Conservation (phyloP, 2,329 filamentous ascomycete genomes). For the Beauveria rudraprayagi region DNA sequence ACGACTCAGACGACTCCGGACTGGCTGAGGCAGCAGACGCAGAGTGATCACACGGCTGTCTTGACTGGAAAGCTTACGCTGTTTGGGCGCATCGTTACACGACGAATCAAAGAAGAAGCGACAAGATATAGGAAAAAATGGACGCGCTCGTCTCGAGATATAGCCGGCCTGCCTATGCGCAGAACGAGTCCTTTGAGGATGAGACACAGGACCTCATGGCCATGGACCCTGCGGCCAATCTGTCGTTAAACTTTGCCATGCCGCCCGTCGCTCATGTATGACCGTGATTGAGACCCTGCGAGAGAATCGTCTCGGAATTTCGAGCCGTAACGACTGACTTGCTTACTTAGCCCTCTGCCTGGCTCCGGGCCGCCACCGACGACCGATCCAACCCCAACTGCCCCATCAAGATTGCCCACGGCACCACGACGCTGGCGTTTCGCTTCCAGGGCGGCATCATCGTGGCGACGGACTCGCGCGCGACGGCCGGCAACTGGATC, state of each 20-base stretch:
- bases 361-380: slow-evolving; percentile 94
- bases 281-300: background rate
- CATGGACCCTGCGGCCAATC: slow-evolving; percentile 61
- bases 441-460: slow-evolving; percentile 98
- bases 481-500: slow-evolving; percentile 98
- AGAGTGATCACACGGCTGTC: background rate
- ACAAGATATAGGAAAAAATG: slow-evolving; percentile 46
- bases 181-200: slow-evolving; percentile 62
- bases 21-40: background rate
- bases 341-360: slow-evolving; percentile 64
- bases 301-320: background rate
- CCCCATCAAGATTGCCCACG: slow-evolving; percentile 99
- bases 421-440: slow-evolving; percentile 95
- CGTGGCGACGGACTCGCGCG: slow-evolving; percentile 94
- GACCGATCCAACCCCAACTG: slow-evolving; percentile 94
- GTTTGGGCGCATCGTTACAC: background rate
- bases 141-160: slow-evolving; percentile 90
- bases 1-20: background rate
- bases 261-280: slow-evolving; percentile 84
- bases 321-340: background rate
- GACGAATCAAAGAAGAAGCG: background rate
- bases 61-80: background rate
- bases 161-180: slow-evolving; percentile 66
- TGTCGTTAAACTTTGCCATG: slow-evolving; percentile 90
- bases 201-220: slow-evolving; percentile 68